These are phyloP conservation scores for Neocatenulostroma microsporum DNA, from an alignment of 2,329 filamentous ascomycete genomes.

Conservation along the genomic window DNA sequence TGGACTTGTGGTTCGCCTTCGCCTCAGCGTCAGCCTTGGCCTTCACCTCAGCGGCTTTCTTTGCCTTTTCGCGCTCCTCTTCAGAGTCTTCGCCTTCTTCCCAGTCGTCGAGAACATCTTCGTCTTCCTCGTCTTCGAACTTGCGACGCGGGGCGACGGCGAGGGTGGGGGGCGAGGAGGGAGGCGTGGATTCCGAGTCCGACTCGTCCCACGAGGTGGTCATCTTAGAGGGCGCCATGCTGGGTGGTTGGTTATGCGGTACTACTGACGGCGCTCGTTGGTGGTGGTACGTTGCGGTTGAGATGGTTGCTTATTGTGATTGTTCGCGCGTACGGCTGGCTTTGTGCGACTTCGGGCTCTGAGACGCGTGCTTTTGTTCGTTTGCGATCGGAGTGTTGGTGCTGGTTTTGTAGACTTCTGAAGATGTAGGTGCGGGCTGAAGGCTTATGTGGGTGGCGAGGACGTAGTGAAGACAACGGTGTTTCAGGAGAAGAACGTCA, in stretches of 20 bases:
- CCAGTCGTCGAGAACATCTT: slow-evolving; percentile 89
- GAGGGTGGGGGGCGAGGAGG: slow-evolving; percentile 40
- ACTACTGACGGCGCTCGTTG: too few relatives aligned
- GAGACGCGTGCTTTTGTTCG: too few relatives aligned
- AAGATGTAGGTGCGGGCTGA: too few relatives aligned
- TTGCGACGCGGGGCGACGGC: slow-evolving; percentile 49
- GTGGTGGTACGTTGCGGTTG: too few relatives aligned
- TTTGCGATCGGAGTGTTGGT: too few relatives aligned
- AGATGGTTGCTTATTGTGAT: too few relatives aligned
- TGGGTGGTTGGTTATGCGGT: slow-evolving; percentile 6
- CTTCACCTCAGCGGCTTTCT: slow-evolving; percentile 77
- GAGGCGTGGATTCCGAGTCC: slow-evolving; percentile 48
- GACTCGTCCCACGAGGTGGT: slow-evolving; percentile 39
- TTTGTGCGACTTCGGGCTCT: too few relatives aligned
- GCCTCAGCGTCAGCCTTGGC: slow-evolving; percentile 84
- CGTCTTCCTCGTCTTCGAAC: slow-evolving; percentile 89
- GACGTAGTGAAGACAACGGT: too few relatives aligned
- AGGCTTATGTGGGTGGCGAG: too few relatives aligned
- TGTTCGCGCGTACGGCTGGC: too few relatives aligned
- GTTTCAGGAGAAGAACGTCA: too few relatives aligned
- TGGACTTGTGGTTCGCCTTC: slow-evolving; percentile 83
- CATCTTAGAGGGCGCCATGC: slow-evolving; percentile 27
- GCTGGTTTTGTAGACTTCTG: too few relatives aligned
- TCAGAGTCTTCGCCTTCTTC: slow-evolving; percentile 96
- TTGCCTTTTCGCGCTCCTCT: slow-evolving; percentile 88